Evolutionary conservation across 129 eudicot species (phyloP).

Genomic region (Flaveria ramosissima): DNA sequence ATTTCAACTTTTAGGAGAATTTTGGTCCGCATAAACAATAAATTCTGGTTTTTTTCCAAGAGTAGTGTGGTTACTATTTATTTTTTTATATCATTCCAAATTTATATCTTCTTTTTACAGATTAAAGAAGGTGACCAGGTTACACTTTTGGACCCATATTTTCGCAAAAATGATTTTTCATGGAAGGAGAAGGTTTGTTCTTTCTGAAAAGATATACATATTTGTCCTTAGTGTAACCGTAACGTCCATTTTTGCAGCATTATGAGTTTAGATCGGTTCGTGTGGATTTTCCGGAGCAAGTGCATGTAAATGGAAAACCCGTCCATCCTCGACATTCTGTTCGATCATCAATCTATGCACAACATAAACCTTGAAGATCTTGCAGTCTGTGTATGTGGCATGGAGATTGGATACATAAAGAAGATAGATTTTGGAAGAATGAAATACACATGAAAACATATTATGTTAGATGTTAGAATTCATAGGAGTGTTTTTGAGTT

Average conservation of each 20-base stretch:
- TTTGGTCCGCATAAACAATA: not conserved
- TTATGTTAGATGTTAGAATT: constrained; percentile 1
- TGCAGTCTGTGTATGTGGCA: constrained; percentile 8
- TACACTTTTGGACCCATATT: constrained; percentile 72
- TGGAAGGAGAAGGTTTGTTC: constrained; percentile 82
- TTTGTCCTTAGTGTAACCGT: not conserved
- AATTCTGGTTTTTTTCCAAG: not conserved
- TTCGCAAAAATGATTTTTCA: constrained; percentile 57
- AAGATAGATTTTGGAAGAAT: not conserved
- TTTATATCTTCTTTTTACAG: constrained; percentile 33
- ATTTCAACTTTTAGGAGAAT: not conserved
- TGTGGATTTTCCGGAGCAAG: constrained; percentile 81
- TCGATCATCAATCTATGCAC: constrained; percentile 66
- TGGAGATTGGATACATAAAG: not conserved
- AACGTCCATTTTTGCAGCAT: constrained; percentile 36
- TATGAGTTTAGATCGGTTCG: constrained; percentile 87
- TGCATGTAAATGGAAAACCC: constrained; percentile 80
- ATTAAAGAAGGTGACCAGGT: constrained; percentile 88
- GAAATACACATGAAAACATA: constrained; percentile 19
- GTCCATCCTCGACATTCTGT: constrained; percentile 53
- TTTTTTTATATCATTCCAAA: not conserved
- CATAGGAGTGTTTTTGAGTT: constrained; percentile 8
- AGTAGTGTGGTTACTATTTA: not conserved
- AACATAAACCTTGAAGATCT: constrained; percentile 61
- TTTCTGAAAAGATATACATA: not conserved